Evolutionary conservation across 208 protist species (phyloP), one percentile per base, ranked within the genome.

Genomic region (Paratrypanosoma confusum): DNA sequence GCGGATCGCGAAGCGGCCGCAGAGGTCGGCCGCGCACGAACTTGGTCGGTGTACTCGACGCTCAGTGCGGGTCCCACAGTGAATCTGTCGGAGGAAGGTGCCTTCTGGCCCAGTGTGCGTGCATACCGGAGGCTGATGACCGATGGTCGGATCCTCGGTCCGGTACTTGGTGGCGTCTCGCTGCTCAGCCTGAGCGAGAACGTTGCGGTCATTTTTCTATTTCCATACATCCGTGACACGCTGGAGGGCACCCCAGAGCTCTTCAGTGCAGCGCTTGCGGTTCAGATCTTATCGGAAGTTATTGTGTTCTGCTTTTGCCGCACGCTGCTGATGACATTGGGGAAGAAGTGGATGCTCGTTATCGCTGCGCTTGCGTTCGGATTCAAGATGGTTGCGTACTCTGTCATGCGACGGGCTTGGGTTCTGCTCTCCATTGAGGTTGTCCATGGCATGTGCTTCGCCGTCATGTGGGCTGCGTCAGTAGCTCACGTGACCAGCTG

Each of bases 131-230:
- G n/a, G n/a, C n/a, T n/a, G n/a, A n/a, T n/a, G n/a, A n/a, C n/a
- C n/a, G n/a, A n/a, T n/a, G n/a, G n/a, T n/a, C n/a, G n/a, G 8
- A 8, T 37, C 26, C 11, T 48, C 26, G 10, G 32, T 6, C 42
- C 42, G n/a, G n/a, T 48, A 8, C 20, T 32, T n/a, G 8, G 32
- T 18, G 42, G 42, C 28, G 21, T 39, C 27, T 48, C 24, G 26
- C 24, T 48, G 17, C 42, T 48, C 5, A 26, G 26, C 10, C 26
- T 48, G 8, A 13, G 8, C 5, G 42, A 48, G 6, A 37, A 25
- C 7, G 26, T 28, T 8, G 23, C 29, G 26, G 13, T 13, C 16
- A 37, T 25, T 4, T 48, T 48, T 37, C 21, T 48, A 5, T 48
- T 48, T 20, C 42, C 42, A 5, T 48, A 48, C 42, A 5, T 18